Percentiles rank a stretch among this genome's conserved stretches.
Evolutionary conservation across 257 asterid genomes (phyloP).

Genomic region (Solanum microdontum): DNA sequence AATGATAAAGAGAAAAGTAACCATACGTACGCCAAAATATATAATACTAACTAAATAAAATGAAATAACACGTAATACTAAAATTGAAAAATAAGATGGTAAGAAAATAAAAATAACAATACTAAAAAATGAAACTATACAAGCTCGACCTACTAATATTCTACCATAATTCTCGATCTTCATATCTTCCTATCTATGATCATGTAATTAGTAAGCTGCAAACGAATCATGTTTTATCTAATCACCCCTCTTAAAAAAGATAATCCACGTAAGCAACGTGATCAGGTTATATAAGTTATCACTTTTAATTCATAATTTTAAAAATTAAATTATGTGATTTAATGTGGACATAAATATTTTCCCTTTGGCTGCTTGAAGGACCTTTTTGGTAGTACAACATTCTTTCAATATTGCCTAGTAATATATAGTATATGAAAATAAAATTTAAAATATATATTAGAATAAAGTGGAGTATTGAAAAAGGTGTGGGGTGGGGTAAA

Average conservation of each 20-base stretch:
- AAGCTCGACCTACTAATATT: neutral
- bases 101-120: neutral
- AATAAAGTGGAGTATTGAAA: neutral
- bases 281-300: neutral
- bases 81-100: neutral
- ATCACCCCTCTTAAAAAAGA: neutral
- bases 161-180: neutral
- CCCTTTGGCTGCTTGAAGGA: neutral
- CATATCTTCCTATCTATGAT: neutral
- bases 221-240: neutral
- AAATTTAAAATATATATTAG: neutral
- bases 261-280: fast-evolving
- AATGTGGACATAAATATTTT: neutral
- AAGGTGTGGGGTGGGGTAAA: slow-evolving; percentile 1
- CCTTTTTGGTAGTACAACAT: neutral
- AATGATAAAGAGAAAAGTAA: neutral
- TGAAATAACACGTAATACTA: neutral
- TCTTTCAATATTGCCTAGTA: neutral
- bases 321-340: neutral
- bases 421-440: neutral
- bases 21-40: too few species aligned
- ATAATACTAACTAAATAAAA: neutral
- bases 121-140: neutral
- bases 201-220: neutral
- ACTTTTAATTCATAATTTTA: too few species aligned